Evolutionary conservation across 331 rosid genomes (phyloP), one percentile per base, ranked within the genome.

Genomic region (Quercus tomentella): DNA sequence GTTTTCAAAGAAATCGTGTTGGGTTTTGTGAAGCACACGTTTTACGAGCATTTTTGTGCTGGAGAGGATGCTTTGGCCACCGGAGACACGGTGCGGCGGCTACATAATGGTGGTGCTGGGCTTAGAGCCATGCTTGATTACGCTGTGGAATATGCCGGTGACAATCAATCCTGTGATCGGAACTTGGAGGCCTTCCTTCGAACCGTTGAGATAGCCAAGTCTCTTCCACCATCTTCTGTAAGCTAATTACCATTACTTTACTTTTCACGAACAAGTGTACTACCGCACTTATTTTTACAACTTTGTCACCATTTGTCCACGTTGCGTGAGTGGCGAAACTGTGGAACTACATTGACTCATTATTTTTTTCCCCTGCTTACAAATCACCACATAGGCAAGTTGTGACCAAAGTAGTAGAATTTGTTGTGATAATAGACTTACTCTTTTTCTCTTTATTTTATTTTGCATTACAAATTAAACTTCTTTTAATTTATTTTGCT

Each of bases 11-110:
- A 81, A 0, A 1, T 82, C 1, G 9, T 89, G 2, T 20, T 87
- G 31, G 81, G 82, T 4, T 2, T 76, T 5, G 63, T 92, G 0
- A 84, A 83, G 4, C 55, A 37, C 54, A 85, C 90, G 7, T 90
- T 95, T 31, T 95, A 70, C 75, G 83, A 74, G 9, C 92, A 93
- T n/a, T 96, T 96, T 16, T 96, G 99, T 49, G 97, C 98, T 74
- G 99, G 99, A 5, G 92, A 91, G 56, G 93, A 96, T 16, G 76
- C 91, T 2, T 35, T 0, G 25, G 78, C 88, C 4, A 92, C 96
- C 28, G 88, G 84, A 0, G 9, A 22, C 2, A 84, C 89, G 33
- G 89, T 93, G 3, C 8, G 77, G 4, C 49, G 75, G 2, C 58
- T 96, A 1, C 79, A 85, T 30, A 83, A 83, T 1, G 89, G 81